Conservation (phyloP, 2,329 filamentous ascomycete genomes). For the Trichophyton mentagrophytes region DNA sequence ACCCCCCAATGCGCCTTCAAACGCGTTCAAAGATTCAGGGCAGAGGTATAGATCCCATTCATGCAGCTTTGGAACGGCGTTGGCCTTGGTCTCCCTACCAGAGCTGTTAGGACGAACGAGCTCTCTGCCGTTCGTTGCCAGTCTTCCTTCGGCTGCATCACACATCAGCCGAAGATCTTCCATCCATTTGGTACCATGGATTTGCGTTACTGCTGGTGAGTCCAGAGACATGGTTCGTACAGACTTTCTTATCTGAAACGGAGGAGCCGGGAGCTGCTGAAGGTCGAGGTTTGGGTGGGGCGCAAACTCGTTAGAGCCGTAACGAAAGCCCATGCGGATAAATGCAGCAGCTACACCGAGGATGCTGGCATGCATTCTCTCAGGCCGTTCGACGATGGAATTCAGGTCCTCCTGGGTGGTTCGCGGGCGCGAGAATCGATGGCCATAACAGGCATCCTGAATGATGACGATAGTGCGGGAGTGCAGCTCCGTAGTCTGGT, state of each 20-base stretch:
- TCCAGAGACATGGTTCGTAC: slow-evolving; percentile 56
- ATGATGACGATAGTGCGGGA: slow-evolving; percentile 67
- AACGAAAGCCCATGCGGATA: slow-evolving; percentile 71
- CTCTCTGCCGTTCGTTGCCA: slow-evolving; percentile 67
- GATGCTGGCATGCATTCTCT: slow-evolving; percentile 72
- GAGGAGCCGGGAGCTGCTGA: slow-evolving; percentile 45
- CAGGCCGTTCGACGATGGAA: slow-evolving; percentile 85
- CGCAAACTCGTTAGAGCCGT: slow-evolving; percentile 57
- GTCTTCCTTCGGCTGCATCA: slow-evolving; percentile 60
- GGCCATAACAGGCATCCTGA: slow-evolving; percentile 89
- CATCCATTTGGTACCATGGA: slow-evolving; percentile 91
- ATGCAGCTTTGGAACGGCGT: slow-evolving; percentile 48
- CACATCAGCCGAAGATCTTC: slow-evolving; percentile 79
- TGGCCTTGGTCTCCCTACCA: slow-evolving; percentile 31
- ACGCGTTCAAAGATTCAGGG: slow-evolving; percentile 68
- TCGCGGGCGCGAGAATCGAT: slow-evolving; percentile 74
- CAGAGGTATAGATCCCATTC: slow-evolving; percentile 87
- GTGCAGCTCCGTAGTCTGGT: slow-evolving; percentile 36
- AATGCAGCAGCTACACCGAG: slow-evolving; percentile 78
- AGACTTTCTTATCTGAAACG: slow-evolving; percentile 78
- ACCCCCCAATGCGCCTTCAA: slow-evolving; percentile 83
- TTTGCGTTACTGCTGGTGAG: slow-evolving; percentile 70
- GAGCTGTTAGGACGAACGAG: slow-evolving; percentile 47
- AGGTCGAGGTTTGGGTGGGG: slow-evolving; percentile 51
- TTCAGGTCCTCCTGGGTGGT: slow-evolving; percentile 57